Percentiles rank a stretch among this genome's conserved stretches.
phyloP scores from a whole-genome alignment of 164 flowering plant genomes.

The Kalanchoe fedtschenkoi region DNA sequence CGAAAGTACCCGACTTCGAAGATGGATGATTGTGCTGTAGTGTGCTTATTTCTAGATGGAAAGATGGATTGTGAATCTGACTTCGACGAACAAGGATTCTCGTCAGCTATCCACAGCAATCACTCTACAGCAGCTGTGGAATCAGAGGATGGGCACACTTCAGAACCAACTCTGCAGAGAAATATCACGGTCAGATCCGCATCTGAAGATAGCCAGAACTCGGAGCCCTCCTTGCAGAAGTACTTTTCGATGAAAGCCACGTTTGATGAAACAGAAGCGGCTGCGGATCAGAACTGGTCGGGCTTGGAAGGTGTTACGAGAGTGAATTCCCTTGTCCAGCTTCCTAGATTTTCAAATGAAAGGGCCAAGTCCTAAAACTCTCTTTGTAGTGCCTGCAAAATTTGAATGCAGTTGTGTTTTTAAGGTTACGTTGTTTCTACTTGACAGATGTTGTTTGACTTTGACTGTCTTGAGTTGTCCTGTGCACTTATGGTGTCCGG shows the following conservation, averaged over 20 bases:
- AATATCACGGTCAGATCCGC: constrained; percentile 64
- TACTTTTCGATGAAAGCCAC: constrained; percentile 61
- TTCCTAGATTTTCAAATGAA: constrained; percentile 83
- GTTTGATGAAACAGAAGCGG: constrained; percentile 17
- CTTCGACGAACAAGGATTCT: constrained; percentile 48
- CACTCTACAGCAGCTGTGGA: constrained; percentile 51
- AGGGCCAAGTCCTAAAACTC: constrained; percentile 29
- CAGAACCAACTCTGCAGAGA: constrained; percentile 61
- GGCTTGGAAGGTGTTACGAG: constrained; percentile 89
- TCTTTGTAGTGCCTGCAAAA: background rate
- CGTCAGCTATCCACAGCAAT: constrained; percentile 51
- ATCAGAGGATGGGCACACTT: constrained; percentile 59
- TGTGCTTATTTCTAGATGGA: constrained; percentile 70
- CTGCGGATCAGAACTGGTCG: constrained; percentile 74
- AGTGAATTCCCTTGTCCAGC: constrained; percentile 81
- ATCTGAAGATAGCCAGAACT: constrained; percentile 28
- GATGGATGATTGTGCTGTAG: constrained; percentile 95
- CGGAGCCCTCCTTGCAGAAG: constrained; percentile 62
- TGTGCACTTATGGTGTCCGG: no score
- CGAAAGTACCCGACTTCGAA: constrained; percentile 82
- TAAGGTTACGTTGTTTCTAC: no score
- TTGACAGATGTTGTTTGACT: no score
- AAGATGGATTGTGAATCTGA: constrained; percentile 85
- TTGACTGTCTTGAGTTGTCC: no score
- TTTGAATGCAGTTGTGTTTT: no score